These are phyloP conservation scores for Brachypodium distachyon DNA, from an alignment of 202 grass and related monocot species.

Conservation along the genomic window DNA sequence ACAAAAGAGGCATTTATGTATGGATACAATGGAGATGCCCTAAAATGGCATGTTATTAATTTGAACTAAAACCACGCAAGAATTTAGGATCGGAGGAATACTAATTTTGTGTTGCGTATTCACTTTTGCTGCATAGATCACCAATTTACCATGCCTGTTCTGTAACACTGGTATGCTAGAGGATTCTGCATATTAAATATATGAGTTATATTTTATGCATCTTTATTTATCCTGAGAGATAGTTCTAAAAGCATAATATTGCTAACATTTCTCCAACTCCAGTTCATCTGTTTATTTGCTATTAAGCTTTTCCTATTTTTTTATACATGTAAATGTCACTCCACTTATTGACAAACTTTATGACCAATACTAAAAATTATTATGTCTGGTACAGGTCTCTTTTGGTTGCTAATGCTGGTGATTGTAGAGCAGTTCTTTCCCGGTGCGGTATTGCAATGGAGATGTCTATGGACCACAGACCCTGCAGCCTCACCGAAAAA, in stretches of 20 bases:
- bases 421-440: conserved; percentile 93
- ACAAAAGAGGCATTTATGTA: neutral
- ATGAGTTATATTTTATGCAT: neutral
- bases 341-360: neutral
- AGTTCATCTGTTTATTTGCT: neutral
- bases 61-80: too few relatives aligned
- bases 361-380: neutral
- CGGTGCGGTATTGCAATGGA: conserved; percentile 50
- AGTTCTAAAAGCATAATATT: conserved; percentile 1
- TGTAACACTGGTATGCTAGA: neutral
- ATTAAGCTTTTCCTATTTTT: neutral
- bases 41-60: neutral
- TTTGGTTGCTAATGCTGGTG: conserved; percentile 81
- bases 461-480: conserved; percentile 86
- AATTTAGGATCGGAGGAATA: too few relatives aligned
- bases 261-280: neutral
- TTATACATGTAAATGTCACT: neutral
- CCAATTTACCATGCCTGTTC: conserved; percentile 6
- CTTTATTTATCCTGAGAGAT: neutral
- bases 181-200: neutral
- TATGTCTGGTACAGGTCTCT: conserved; percentile 47
- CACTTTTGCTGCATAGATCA: neutral
- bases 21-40: neutral
- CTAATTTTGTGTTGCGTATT: too few relatives aligned
- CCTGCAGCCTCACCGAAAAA: conserved; percentile 59